A percentile compares a stretch with the other conserved stretches of the same genome.
phyloP scores from a whole-genome alignment of 1,284 basidiomycete species.

The Sanguinoderma infundibulare region DNA sequence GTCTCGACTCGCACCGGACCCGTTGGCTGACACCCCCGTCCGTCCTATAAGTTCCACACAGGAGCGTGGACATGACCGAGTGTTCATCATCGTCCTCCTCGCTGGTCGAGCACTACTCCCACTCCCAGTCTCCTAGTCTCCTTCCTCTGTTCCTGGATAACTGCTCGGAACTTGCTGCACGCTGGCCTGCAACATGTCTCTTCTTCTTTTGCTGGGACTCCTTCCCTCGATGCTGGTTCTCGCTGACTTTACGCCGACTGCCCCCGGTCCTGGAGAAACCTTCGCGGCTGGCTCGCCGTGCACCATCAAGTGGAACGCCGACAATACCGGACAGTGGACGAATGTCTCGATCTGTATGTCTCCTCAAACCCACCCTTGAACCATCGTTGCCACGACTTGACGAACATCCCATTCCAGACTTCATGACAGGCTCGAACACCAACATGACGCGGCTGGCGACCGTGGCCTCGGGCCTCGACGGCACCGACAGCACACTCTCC shows the following conservation, averaged over 20 bases:
- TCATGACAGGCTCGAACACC: conserved; percentile 46
- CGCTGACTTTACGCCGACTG: conserved; percentile 40
- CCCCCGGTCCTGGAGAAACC: conserved; percentile 42
- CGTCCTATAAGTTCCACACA: background rate
- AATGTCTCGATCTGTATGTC: conserved; percentile 43
- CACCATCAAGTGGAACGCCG: conserved; percentile 36
- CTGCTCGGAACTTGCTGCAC: background rate
- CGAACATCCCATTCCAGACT: conserved; percentile 26
- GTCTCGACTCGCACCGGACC: background rate
- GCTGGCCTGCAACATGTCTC: conserved; percentile 9
- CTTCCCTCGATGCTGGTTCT: conserved; percentile 18
- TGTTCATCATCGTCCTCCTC: background rate
- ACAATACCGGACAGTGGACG: conserved; percentile 38
- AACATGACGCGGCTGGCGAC: conserved; percentile 41
- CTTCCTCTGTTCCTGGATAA: background rate
- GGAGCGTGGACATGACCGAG: background rate
- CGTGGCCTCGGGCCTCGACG: conserved; percentile 39
- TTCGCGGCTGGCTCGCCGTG: conserved; percentile 40
- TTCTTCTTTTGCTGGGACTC: conserved; percentile 10
- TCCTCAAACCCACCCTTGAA: no score
- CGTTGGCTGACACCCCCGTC: background rate
- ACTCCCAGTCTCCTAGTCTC: no score
- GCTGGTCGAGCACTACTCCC: background rate
- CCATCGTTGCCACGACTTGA: background rate
- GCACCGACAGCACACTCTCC: conserved; percentile 37